Conservation (phyloP, 768 basidiomycete species). For the Collybia mongolica region DNA sequence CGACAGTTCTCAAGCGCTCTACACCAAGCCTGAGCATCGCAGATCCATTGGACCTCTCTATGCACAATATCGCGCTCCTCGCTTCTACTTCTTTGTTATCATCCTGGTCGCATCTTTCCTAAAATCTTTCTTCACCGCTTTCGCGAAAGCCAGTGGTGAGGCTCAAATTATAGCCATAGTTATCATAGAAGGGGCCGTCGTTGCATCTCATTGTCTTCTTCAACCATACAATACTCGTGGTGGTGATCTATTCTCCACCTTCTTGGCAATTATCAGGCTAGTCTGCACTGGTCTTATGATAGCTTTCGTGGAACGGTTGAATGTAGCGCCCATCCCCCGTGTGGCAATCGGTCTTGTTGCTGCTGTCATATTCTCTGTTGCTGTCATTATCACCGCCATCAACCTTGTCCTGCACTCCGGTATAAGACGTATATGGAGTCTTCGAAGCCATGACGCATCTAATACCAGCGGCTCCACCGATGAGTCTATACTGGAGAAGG, state of each 20-base stretch:
- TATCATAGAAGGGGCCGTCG: constrained; percentile 60
- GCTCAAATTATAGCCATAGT: constrained; percentile 70
- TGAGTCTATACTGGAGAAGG: constrained; percentile 41
- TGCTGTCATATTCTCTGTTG: constrained; percentile 68
- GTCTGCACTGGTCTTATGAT: constrained; percentile 71
- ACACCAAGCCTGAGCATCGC: constrained; percentile 31
- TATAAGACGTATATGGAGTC: constrained; percentile 25
- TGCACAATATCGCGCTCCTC: constrained; percentile 61
- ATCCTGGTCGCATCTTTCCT: constrained; percentile 58
- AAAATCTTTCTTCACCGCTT: constrained; percentile 72
- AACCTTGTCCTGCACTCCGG: constrained; percentile 59
- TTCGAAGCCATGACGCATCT: constrained; percentile 10
- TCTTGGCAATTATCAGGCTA: constrained; percentile 66
- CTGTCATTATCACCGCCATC: constrained; percentile 66
- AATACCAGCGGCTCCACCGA: constrained; percentile 16
- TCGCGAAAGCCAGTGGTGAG: constrained; percentile 57
- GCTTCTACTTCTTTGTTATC: constrained; percentile 67
- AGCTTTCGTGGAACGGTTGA: constrained; percentile 68
- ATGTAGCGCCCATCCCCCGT: constrained; percentile 72
- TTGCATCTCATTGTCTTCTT: constrained; percentile 50
- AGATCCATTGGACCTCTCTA: constrained; percentile 56
- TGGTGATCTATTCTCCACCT: constrained; percentile 68
- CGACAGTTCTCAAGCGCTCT: constrained; percentile 26
- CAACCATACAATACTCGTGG: constrained; percentile 68
- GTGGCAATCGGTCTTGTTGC: constrained; percentile 78